Conservation (phyloP, 176 grass and related monocot genomes). For the Metroxylon sagu region DNA sequence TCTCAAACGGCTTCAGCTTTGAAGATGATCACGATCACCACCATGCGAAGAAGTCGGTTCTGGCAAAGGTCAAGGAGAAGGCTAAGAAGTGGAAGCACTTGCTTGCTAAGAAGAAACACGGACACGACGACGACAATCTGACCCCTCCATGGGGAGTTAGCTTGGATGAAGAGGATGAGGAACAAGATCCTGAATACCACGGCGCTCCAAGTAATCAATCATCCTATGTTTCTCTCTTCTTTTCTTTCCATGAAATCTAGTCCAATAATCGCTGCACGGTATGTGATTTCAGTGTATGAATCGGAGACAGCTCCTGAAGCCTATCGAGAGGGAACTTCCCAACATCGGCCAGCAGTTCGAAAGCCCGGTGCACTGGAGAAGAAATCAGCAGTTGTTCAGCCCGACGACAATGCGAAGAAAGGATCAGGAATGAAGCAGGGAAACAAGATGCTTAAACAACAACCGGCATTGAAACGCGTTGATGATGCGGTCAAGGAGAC, state of each 20-base stretch:
- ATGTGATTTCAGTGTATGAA: background rate
- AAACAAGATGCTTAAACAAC: no score
- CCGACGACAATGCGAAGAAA: no score
- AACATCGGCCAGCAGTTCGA: background rate
- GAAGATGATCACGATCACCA: no score
- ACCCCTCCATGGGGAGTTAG: background rate
- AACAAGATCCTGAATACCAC: conserved; percentile 4
- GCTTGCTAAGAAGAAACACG: conserved; percentile 1
- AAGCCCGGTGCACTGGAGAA: conserved; percentile 11
- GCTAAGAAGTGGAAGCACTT: conserved; percentile 6
- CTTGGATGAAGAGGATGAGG: conserved; percentile 1
- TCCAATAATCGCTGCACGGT: no score
- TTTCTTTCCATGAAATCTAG: no score
- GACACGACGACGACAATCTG: background rate
- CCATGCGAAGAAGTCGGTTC: conserved; percentile 1
- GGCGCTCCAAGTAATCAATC: background rate
- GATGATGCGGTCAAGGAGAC: no score
- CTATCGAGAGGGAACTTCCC: background rate
- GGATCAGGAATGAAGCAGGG: no score
- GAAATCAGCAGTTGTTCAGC: no score
- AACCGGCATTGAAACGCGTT: no score
- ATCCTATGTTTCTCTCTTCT: no score
- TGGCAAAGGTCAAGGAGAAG: conserved; percentile 7
- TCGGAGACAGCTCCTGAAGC: conserved; percentile 6
- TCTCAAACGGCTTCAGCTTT: no score